A percentile compares a stretch with the other conserved stretches of the same genome.
Evolutionary conservation across 2,329 filamentous ascomycete genomes (phyloP).

Genomic region (Sclerotiophoma versabilis): DNA sequence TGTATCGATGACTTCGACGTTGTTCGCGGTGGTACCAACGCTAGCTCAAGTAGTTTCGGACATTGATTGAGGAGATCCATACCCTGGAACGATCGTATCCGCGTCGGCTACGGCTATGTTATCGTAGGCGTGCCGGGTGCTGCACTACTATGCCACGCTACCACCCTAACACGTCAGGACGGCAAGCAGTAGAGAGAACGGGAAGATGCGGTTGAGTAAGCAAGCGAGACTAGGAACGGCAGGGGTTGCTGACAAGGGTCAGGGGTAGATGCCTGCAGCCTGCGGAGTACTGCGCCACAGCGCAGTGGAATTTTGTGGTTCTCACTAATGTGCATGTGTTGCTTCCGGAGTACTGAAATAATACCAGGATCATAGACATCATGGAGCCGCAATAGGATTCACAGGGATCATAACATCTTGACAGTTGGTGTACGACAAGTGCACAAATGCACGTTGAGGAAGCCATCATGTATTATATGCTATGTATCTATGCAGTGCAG

Average conservation of each 20-base stretch:
- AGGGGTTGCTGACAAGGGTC: conserved; percentile 4
- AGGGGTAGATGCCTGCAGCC: neutral
- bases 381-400: neutral
- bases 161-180: neutral
- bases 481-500: conserved; percentile 3
- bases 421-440: neutral
- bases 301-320: neutral
- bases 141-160: conserved; percentile 6
- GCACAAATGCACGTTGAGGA: neutral
- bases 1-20: conserved; percentile 7
- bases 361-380: neutral
- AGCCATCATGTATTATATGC: neutral
- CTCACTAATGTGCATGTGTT: neutral
- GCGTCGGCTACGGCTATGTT: neutral
- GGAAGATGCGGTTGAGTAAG: neutral
- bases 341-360: neutral
- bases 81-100: conserved; percentile 7
- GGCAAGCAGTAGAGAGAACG: neutral
- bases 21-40: conserved; percentile 8
- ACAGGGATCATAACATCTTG: neutral
- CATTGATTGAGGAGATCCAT: conserved; percentile 22
- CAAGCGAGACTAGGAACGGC: neutral
- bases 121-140: neutral
- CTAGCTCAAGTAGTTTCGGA: conserved; percentile 11
- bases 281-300: neutral